Evolutionary conservation across 805 yeast genomes (phyloP), one percentile per base, ranked within the genome.

Genomic region (Metschnikowia borealis): DNA sequence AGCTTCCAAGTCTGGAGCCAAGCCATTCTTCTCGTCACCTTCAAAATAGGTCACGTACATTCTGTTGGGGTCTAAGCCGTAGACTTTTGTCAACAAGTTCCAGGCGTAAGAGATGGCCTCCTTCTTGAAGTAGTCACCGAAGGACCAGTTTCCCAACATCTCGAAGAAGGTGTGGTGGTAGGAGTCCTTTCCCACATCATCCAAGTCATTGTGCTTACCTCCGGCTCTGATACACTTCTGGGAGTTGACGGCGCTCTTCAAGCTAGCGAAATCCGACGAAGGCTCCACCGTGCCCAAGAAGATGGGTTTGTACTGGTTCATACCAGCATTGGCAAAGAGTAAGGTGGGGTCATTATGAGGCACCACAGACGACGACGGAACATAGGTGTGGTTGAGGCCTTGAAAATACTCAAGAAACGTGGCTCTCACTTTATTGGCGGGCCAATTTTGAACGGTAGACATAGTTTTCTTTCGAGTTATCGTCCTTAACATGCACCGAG

Each of bases 61-160:
- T 64, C 97, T 83, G 65, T 83, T 86, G 14, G 80, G 72, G 44
- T 85, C 82, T 53, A 94, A 79, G 37, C 91, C 92, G 62, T 88
- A 94, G 11, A 87, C 94, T 55, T 79, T 68, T 44, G 98, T 91
- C 65, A 94, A 79, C 54, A 94, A 77, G 51, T 90, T 95, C 98
- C 98, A 94, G 8, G 96, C 84, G 74, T 79, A 88, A 7, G 73
- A 71, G 62, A 91, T 85, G 47, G 98, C 98, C 65, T 90, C 99
- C 62, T 86, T 82, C 70, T 94, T 94, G 83, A 94, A 94, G 69
- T 94, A 94, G 72, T 94, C 99, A 63, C 99, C 99, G 70, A 94
- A 94, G 6, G 99, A 94, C 99, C 99, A 94, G 78, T 94, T 94
- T 64, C 99, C 99, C 72, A 94, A 81, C 99, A 94, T 94, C 75